Evolutionary conservation across 495 filamentous ascomycete species (phyloP), one percentile per base, ranked within the genome.

Genomic region (Pyrenopolyporus hunteri): DNA sequence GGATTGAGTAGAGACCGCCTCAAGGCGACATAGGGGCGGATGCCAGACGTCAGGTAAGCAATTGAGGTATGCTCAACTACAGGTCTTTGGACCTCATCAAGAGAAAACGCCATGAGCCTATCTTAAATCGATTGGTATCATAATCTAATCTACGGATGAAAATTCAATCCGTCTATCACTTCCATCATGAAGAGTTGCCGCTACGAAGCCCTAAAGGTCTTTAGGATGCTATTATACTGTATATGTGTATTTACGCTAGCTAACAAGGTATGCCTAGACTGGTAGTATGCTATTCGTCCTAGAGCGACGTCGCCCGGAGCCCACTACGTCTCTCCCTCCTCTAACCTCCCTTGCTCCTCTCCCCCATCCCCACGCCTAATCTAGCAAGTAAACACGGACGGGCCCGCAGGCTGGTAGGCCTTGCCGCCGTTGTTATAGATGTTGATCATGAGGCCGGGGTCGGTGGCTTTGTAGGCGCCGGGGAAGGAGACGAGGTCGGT

Each of bases 381-480:
- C 52, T 62, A 69, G 17, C 67, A 70, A 33, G 54, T 55, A 37
- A 70, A 70, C 1, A 69, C 67, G 4, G 39, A 29, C 8, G 67
- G 67, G 16, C 67, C 67, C n/a, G 67, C 67, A 4, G 67, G 67
- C 63, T 69, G 50, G 36, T 69, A 69, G 39, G 25, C 14, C 63
- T 63, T 67, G 7, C 67, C 63, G 51, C 67, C 67, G 50, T 69
- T 69, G n/a, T 76, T 79, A 63, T 80, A 80, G 47, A 80, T 79
- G 51, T 80, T 78, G 57, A 80, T 74, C 59, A 78, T 57, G 17
- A 80, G 64, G 25, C 78, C 78, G 4, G 77, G 77, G 50, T 79
- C 74, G 3, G 70, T 72, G 3, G 71, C 67, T 59, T 57, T 64
- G 65, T 75, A 79, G 0, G 74, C 77, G 28, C 78, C 78, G 2